A percentile compares a stretch with the other conserved stretches of the same genome.
Conservation (phyloP, 23 red algal species). For the Gracilaria gracilis region DNA sequence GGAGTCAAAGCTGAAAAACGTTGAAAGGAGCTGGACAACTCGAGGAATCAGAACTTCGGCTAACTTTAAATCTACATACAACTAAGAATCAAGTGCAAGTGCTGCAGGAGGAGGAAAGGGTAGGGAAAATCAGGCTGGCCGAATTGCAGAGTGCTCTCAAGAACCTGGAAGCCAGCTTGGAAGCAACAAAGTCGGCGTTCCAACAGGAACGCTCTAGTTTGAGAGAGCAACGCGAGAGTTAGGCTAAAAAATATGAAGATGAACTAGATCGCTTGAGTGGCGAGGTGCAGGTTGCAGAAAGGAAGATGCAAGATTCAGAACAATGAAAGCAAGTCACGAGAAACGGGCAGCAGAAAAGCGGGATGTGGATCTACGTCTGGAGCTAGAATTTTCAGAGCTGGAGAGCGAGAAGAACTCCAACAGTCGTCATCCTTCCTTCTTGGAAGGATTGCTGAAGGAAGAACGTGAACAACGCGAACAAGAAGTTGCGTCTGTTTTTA, state of each 20-base stretch:
- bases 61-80: conserved; percentile 29
- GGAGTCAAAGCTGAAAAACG: neutral
- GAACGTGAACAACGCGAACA: neutral
- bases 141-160: conserved; percentile 17
- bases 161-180: neutral
- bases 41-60: conserved; percentile 4
- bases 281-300: conserved; percentile 25
- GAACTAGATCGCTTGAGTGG: conserved; percentile 53
- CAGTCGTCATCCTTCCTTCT: neutral
- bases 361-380: conserved; percentile 1
- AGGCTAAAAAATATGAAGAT: conserved; percentile 40
- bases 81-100: neutral
- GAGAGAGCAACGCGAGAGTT: conserved; percentile 8
- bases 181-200: conserved; percentile 18
- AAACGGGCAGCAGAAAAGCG: neutral
- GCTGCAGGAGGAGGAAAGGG: neutral
- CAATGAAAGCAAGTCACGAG: conserved; percentile 29
- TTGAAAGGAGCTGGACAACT: conserved; percentile 1
- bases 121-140: neutral
- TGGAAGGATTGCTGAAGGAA: neutral
- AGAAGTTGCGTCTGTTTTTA: neutral
- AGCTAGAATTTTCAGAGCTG: neutral
- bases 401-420: neutral
- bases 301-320: conserved; percentile 37
- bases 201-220: conserved; percentile 4